Evolutionary conservation across 2,329 filamentous ascomycete genomes (phyloP), one percentile per base, ranked within the genome.

Genomic region (Calonectria hawksworthii): DNA sequence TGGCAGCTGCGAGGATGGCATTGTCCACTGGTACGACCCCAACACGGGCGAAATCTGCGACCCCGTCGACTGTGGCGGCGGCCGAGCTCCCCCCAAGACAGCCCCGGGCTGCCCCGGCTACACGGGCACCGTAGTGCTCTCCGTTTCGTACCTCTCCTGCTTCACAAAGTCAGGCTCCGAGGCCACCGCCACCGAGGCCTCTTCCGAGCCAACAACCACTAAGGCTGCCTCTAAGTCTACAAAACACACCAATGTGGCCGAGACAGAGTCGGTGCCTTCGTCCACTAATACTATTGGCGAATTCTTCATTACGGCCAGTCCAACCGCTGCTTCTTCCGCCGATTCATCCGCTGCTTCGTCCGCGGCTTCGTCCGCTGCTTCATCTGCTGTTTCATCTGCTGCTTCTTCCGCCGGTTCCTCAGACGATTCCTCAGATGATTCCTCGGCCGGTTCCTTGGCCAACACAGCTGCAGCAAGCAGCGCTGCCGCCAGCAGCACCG

Each of bases 11-110:
- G 68, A 74, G 1, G 80, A 82, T 13, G 72, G 68, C n/a, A 82
- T 82, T 30, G 80, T 80, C 1, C 80, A 82, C 36, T 82, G 79
- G 79, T 90, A 87, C 77, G 88, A 90, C 32, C 89, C 89, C 0
- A 86, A 83, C 56, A 89, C 84, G 52, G 89, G 89, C 74, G 88
- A 90, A 79, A 84, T 90, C 77, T 91, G 89, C 83, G 84, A 86
- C 18, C 80, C 87, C 75, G 84, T 89, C 65, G 89, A 91, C 84
- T 91, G 90, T 76, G 89, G 90, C 36, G 90, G 90, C 61, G 90
- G 89, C 18, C 86, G 87, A 61, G 89, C 89, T 28, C 89, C 89
- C 0, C 86, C 87, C 36, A 90, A 88, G 82, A 86, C 85, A 41
- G 85, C 84, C 36, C 89, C 89, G 2, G 89, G 89, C 16, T 91